Base-by-base conservation (phyloP, 2,329 filamentous ascomycete genomes). In the Epichloe brachyelytri region DNA sequence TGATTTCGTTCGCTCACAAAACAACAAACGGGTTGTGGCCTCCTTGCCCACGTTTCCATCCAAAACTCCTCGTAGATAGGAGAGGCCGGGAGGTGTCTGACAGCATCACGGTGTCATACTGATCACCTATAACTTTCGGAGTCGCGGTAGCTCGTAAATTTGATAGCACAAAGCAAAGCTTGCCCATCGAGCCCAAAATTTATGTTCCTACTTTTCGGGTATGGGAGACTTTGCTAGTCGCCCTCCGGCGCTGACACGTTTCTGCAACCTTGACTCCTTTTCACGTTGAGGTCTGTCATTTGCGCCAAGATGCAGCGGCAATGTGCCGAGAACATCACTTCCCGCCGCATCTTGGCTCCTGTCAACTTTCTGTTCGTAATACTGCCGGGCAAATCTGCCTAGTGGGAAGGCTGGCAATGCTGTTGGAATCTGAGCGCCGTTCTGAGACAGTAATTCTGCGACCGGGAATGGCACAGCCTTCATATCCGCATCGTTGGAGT, bases 361-460 rank as follows among this genome's bases (percentile, higher is more conserved):
- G 51, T 75, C 70, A 53, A 77, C 72, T 65, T 83, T 95, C 68
- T 89, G 82, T 57, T 95, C 89, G 46, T 97, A 73, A 60, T 96
- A 98, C 36, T 86, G 68, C 61, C 86, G 83, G 2, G 93, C 91
- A 45, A 83, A 84, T 10, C 80, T 75, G 54, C 88, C 89, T 11
- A 98, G 76, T 1, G 89, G 88, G 57, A 97, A 90, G 0, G 88
- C 85, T 0, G 90, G 87, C 54, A 86, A 74, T 2, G 80, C 72
- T 1, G 73, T 63, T 0, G 93, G 91, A 36, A 97, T 85, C 55
- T 95, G 86, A 3, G 90, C 90, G 15, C 93, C 93, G 62, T 98
- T 97, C 60, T 97, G 94, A 14, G 95, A 74, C 14, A 98, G 76
- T 53, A 98, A 71, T 66, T 98, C 93, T 14, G 93, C 93, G 41